phyloP scores from a whole-genome alignment of 2,329 filamentous ascomycete species.

The Trichophyton simii region DNA sequence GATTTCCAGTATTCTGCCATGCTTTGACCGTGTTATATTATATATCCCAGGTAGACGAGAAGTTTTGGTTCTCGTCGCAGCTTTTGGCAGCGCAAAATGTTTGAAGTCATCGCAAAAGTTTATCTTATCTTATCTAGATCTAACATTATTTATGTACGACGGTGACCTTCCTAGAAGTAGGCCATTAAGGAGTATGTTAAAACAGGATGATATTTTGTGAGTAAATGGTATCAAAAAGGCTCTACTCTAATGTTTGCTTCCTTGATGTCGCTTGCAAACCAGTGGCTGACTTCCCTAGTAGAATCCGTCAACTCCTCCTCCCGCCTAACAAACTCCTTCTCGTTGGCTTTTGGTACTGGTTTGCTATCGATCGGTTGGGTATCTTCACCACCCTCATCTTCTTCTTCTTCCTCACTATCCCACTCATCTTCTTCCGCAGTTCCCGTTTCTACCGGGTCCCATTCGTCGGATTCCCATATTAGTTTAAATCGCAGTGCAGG shows the following conservation, averaged over 20 bases:
- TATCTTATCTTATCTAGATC: background rate
- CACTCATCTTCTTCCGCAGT: constrained; percentile 44
- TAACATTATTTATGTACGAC: background rate
- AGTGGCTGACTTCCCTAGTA: constrained; percentile 69
- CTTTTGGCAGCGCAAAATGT: background rate
- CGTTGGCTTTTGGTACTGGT: constrained; percentile 16
- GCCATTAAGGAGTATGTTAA: background rate
- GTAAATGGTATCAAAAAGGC: constrained; percentile 10
- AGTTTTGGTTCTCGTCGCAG: background rate
- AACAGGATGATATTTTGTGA: background rate
- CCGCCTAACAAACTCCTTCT: constrained; percentile 56
- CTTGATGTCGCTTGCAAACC: constrained; percentile 52
- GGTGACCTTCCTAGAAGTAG: background rate
- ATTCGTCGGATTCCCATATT: constrained; percentile 83
- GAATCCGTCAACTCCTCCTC: constrained; percentile 71
- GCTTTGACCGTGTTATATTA: background rate
- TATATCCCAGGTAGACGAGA: background rate
- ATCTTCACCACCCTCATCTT: constrained; percentile 28
- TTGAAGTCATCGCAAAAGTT: background rate
- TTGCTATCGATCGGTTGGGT: background rate
- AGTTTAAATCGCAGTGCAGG: constrained; percentile 53
- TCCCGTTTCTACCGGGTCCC: constrained; percentile 61
- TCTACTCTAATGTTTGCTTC: constrained; percentile 64
- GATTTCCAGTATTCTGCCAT: constrained; percentile 99
- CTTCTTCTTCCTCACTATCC: constrained; percentile 41